Conservation (phyloP, 345 rosid genomes). For the Kandelia obovata region DNA sequence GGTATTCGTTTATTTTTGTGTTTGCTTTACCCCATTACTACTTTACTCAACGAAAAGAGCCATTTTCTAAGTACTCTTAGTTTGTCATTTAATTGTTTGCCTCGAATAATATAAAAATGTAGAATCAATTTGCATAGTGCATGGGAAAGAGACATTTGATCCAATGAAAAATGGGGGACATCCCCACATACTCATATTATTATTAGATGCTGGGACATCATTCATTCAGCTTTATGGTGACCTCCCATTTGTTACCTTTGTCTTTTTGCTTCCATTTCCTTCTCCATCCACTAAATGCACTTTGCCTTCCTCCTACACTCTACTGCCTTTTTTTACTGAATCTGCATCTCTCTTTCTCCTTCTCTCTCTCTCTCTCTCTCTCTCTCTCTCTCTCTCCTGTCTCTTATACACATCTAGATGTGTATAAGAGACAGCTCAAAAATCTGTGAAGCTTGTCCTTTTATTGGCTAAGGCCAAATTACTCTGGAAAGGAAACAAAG, state of each 20-base stretch:
- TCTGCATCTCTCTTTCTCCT: not conserved
- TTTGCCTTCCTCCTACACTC: conserved; percentile 32
- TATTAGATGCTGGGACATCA: conserved; percentile 70
- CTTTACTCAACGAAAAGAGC: too few species aligned
- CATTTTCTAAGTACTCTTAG: too few species aligned
- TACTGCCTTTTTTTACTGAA: conserved; percentile 5
- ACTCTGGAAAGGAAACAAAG: conserved; percentile 27
- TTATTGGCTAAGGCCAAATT: conserved; percentile 27
- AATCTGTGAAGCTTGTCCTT: conserved; percentile 18
- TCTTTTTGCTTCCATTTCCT: conserved; percentile 54
- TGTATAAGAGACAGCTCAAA: too few species aligned
- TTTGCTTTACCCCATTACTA: not conserved
- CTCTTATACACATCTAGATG: too few species aligned
- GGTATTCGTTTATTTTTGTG: not conserved
- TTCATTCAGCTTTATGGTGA: conserved; percentile 53
- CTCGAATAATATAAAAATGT: too few species aligned
- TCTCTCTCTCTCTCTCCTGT: conserved; percentile 13
- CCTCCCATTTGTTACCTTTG: conserved; percentile 61
- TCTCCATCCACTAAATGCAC: conserved; percentile 50
- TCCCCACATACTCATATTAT: conserved; percentile 53
- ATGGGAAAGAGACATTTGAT: conserved; percentile 29
- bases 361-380: conserved; percentile 5
- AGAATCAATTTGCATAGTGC: conserved; percentile 16
- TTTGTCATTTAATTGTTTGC: too few species aligned
- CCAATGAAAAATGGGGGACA: conserved; percentile 47